These are phyloP conservation scores for Warburgia ugandensis DNA, from an alignment of 164 flowering plant genomes.

Conservation along the genomic window DNA sequence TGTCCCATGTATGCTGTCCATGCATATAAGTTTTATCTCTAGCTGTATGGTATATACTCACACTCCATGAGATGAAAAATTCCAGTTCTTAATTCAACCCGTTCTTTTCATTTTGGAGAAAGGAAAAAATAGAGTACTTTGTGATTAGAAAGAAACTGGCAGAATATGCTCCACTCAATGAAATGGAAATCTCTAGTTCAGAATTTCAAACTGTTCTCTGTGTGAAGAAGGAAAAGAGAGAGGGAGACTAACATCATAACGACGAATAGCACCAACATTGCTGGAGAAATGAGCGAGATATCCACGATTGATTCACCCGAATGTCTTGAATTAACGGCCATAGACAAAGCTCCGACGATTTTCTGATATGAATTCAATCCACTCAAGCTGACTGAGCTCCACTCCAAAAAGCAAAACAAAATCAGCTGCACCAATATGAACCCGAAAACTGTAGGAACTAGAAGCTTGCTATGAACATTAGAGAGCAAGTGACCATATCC, in stretches of 20 bases:
- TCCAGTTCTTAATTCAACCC: too few relatives aligned
- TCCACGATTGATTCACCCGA: constrained; percentile 59
- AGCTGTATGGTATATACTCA: too few relatives aligned
- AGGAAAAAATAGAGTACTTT: too few relatives aligned
- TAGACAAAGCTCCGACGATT: constrained; percentile 43
- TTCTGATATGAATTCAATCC: constrained; percentile 50
- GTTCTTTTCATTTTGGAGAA: too few relatives aligned
- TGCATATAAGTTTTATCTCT: too few relatives aligned
- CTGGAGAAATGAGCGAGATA: constrained; percentile 42
- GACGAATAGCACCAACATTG: constrained; percentile 49
- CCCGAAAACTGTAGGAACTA: constrained; percentile 32
- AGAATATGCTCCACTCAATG: too few relatives aligned
- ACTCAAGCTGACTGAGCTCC: constrained; percentile 40
- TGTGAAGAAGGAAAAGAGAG: background rate
- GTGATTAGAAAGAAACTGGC: too few relatives aligned
- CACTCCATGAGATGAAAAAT: too few relatives aligned
- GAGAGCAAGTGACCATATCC: constrained; percentile 44
- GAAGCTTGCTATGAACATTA: constrained; percentile 12
- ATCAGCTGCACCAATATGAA: constrained; percentile 39
- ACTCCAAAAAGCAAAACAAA: constrained; percentile 49
- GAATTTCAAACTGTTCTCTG: too few relatives aligned
- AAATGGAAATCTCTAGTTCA: too few relatives aligned
- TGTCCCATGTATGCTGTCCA: too few relatives aligned
- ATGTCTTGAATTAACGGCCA: constrained; percentile 51
- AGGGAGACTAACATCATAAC: constrained; percentile 59